A percentile compares a stretch with the other conserved stretches of the same genome.
Evolutionary conservation across 192 early-diverging fungal species (phyloP).

Genomic region (Backusella mclennaniae): DNA sequence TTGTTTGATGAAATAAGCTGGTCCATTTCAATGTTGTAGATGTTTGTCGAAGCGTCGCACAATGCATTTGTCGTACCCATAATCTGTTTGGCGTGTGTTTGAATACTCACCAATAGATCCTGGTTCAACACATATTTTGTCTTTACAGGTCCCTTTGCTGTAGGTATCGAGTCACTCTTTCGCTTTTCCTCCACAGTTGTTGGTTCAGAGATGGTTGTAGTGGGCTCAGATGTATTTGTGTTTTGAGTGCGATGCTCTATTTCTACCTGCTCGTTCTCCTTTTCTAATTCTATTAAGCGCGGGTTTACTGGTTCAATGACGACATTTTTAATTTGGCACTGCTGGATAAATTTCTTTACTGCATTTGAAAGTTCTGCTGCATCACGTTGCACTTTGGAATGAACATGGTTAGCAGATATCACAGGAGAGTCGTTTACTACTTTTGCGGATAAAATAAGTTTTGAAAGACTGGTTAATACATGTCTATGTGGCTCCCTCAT

Average conservation of each 20-base stretch:
- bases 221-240: background rate
- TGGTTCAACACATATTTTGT: slow-evolving; percentile 31
- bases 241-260: background rate
- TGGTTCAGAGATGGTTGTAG: background rate
- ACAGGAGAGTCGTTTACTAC: slow-evolving; percentile 64
- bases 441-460: slow-evolving; percentile 85
- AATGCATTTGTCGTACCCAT: slow-evolving; percentile 28
- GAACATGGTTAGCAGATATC: slow-evolving; percentile 33
- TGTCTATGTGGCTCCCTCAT: slow-evolving; percentile 73
- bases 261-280: background rate
- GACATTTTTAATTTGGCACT: slow-evolving; percentile 39
- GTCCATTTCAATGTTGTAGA: slow-evolving; percentile 1
- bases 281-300: slow-evolving; percentile 12
- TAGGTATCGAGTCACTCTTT: background rate
- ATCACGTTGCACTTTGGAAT: slow-evolving; percentile 73
- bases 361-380: slow-evolving; percentile 74
- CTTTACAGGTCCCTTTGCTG: background rate
- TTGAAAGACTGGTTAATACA: slow-evolving; percentile 81
- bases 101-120: slow-evolving; percentile 26
- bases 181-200: background rate
- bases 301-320: slow-evolving; percentile 43
- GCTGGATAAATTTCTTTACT: slow-evolving; percentile 70
- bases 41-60: slow-evolving; percentile 14
- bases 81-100: slow-evolving; percentile 32
- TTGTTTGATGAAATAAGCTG: background rate